Conservation (phyloP, 1,284 basidiomycete genomes). For the Grifola frondosa region DNA sequence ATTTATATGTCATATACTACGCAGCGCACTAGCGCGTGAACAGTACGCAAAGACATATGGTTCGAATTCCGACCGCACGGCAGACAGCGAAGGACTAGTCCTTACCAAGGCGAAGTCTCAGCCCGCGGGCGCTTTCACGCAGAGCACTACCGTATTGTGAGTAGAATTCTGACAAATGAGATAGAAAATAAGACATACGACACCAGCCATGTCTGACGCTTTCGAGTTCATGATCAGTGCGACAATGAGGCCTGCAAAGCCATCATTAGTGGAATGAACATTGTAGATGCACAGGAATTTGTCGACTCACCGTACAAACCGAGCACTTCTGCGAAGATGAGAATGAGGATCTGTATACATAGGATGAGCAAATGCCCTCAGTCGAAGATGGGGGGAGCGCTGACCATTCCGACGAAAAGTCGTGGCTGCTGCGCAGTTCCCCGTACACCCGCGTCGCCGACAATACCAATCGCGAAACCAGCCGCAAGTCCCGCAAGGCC, state of each 20-base stretch:
- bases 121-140: too few relatives aligned
- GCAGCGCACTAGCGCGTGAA: too few relatives aligned
- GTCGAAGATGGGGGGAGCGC: not conserved
- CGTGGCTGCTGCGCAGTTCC: constrained; percentile 90
- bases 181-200: constrained; percentile 17
- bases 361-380: not conserved
- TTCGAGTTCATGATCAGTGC: constrained; percentile 87
- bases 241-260: constrained; percentile 68
- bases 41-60: not conserved
- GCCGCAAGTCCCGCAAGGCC: constrained; percentile 89
- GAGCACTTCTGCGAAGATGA: constrained; percentile 86
- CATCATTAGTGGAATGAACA: not conserved
- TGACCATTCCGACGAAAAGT: constrained; percentile 87
- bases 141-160: constrained; percentile 10
- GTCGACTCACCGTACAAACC: constrained; percentile 62
- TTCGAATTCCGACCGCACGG: too few relatives aligned
- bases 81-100: too few relatives aligned
- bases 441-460: constrained; percentile 93
- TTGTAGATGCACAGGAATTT: not conserved
- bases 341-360: constrained; percentile 54
- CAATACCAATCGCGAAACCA: constrained; percentile 92
- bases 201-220: constrained; percentile 31
- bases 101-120: too few relatives aligned
- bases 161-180: not conserved
- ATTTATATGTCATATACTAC: too few relatives aligned